Conservation (phyloP, 208 protist genomes). For the Leishmania arabica region DNA sequence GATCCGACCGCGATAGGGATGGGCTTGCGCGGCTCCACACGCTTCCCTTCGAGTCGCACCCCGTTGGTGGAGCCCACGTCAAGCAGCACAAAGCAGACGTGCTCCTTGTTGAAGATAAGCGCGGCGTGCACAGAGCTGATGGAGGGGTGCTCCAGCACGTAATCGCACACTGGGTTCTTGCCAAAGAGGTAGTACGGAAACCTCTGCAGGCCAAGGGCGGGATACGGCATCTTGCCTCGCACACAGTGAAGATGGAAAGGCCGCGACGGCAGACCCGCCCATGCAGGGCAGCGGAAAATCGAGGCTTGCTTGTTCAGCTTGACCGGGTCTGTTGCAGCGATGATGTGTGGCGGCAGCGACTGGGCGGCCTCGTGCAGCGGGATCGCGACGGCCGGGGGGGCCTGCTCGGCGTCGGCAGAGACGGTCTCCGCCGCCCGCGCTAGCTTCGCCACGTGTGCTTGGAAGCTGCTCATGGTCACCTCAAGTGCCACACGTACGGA, state of each 20-base stretch:
- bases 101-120: constrained; percentile 80
- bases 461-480: constrained; percentile 23
- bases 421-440: constrained; percentile 28
- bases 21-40: constrained; percentile 56
- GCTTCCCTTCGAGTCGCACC: constrained; percentile 61
- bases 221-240: constrained; percentile 48
- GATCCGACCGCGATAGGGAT: constrained; percentile 64
- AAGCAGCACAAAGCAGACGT: constrained; percentile 83
- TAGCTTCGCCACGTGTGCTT: constrained; percentile 22
- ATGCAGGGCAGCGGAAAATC: constrained; percentile 80
- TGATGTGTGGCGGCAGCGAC: constrained; percentile 71
- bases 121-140: constrained; percentile 85
- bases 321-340: constrained; percentile 53
- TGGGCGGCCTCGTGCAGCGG: constrained; percentile 54
- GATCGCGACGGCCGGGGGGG: constrained; percentile 1
- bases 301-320: constrained; percentile 82
- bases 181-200: constrained; percentile 92
- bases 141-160: constrained; percentile 86
- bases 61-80: constrained; percentile 90
- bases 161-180: constrained; percentile 77
- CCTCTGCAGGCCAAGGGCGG: constrained; percentile 66
- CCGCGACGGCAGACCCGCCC: constrained; percentile 65
- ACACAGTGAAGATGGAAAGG: constrained; percentile 75
- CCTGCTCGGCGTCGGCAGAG: constrained; percentile 1
- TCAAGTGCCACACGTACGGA: not conserved